Evolutionary conservation across 2,329 filamentous ascomycete species (phyloP).

Genomic region (Xylaria sp.): DNA sequence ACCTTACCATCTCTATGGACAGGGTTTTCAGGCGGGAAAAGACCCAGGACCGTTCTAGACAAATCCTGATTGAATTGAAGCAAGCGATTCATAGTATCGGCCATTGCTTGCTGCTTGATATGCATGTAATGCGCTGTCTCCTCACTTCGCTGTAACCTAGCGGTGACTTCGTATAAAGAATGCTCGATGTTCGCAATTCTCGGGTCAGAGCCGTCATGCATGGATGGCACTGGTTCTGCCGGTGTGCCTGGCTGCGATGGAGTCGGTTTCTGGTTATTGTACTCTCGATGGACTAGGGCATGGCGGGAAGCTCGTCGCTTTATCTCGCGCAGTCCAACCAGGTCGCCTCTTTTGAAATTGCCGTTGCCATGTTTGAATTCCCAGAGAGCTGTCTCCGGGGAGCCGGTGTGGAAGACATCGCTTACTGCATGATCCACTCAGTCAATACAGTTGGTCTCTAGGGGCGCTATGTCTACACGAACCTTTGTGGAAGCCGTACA

Average conservation of each 20-base stretch:
- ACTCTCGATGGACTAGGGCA: conserved; percentile 90
- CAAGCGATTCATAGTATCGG: conserved; percentile 75
- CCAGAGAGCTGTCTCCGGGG: conserved; percentile 92
- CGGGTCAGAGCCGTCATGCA: conserved; percentile 75
- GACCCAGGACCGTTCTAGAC: conserved; percentile 70
- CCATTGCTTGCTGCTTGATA: conserved; percentile 77
- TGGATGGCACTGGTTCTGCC: conserved; percentile 72
- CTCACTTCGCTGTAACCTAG: conserved; percentile 77
- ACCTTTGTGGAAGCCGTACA: conserved; percentile 99
- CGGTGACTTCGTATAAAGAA: conserved; percentile 76
- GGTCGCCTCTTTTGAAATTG: conserved; percentile 93
- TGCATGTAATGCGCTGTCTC: conserved; percentile 80
- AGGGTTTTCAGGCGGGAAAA: conserved; percentile 75
- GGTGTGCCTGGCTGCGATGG: conserved; percentile 83
- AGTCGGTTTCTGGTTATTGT: conserved; percentile 74
- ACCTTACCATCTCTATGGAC: conserved; percentile 80
- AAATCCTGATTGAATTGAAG: conserved; percentile 83
- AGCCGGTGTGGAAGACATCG: conserved; percentile 95
- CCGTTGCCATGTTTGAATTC: conserved; percentile 98
- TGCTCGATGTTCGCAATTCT: conserved; percentile 78
- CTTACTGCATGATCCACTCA: conserved; percentile 66
- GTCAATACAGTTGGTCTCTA: conserved; percentile 18
- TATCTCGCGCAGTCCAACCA: conserved; percentile 90
- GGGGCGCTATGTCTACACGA: conserved; percentile 19
- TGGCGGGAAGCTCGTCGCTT: conserved; percentile 93